Conservation (phyloP, 148 eudicot genomes). For the Dysphania ambrosioides region DNA sequence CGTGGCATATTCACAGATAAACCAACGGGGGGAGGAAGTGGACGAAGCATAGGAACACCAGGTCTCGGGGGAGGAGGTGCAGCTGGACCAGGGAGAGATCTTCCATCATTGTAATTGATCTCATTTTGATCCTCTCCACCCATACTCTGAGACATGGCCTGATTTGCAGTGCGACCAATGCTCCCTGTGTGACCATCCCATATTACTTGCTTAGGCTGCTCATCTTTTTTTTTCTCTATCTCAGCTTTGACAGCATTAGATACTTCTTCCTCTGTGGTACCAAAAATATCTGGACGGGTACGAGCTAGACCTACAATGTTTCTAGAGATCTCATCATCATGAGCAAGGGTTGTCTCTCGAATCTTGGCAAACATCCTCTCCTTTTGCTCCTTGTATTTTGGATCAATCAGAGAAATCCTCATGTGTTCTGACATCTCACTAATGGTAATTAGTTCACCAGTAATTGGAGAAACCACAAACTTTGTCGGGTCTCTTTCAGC, state of each 20-base stretch:
- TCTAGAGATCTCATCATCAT: conserved; percentile 71
- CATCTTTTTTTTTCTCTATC: conserved; percentile 76
- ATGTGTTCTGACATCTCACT: conserved; percentile 87
- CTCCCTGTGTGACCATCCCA: conserved; percentile 91
- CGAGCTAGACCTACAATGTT: conserved; percentile 81
- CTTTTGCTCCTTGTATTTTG: conserved; percentile 82
- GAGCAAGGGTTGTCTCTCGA: conserved; percentile 79
- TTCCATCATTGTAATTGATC: conserved; percentile 32
- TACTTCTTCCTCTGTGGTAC: conserved; percentile 87
- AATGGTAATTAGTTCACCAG: conserved; percentile 63
- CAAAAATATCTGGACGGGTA: conserved; percentile 81
- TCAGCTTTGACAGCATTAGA: conserved; percentile 86
- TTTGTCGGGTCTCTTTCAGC: conserved; percentile 70
- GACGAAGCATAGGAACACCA: conserved; percentile 53
- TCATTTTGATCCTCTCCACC: conserved; percentile 57
- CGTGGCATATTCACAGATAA: conserved; percentile 62
- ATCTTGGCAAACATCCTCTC: conserved; percentile 91
- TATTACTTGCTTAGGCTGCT: conserved; percentile 86
- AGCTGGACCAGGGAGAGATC: conserved; percentile 65
- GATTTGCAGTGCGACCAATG: conserved; percentile 80
- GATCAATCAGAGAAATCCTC: conserved; percentile 84
- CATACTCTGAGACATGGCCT: conserved; percentile 66
- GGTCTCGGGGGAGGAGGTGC: conserved; percentile 69
- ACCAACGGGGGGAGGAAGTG: conserved; percentile 75
- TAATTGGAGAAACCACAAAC: conserved; percentile 70